Percentiles rank a stretch among this genome's conserved stretches.
Evolutionary conservation across 2,329 filamentous ascomycete genomes (phyloP).

Genomic region (Biscogniauxia mediterranea): DNA sequence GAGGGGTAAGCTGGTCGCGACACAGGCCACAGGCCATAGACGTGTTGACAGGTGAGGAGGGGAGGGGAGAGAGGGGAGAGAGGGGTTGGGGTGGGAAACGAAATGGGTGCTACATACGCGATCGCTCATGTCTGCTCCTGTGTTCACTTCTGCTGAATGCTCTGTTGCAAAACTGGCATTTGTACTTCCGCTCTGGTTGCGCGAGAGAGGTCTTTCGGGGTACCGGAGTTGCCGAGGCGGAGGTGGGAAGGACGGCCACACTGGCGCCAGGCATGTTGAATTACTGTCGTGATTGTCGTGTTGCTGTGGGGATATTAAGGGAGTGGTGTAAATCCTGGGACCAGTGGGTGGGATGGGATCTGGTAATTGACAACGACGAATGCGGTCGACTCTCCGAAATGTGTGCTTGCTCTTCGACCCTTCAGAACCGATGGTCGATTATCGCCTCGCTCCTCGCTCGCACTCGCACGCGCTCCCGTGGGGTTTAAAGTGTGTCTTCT

Average conservation of each 20-base stretch:
- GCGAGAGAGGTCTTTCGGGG: slow-evolving; percentile 73
- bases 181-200: slow-evolving; percentile 93
- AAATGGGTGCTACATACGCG: slow-evolving; percentile 69
- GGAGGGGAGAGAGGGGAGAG: slow-evolving; percentile 15
- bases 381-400: slow-evolving; percentile 28
- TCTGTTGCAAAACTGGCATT: slow-evolving; percentile 97
- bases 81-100: slow-evolving; percentile 11
- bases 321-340: slow-evolving; percentile 11
- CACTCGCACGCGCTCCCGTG: slow-evolving; percentile 65
- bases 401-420: slow-evolving; percentile 28
- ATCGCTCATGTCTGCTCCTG: slow-evolving; percentile 92
- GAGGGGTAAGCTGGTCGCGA: slow-evolving; percentile 16
- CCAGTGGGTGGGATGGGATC: slow-evolving; percentile 19
- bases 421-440: slow-evolving; percentile 58
- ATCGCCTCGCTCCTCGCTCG: slow-evolving; percentile 58
- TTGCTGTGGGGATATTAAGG: slow-evolving; percentile 18
- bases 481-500: slow-evolving; percentile 69
- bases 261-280: slow-evolving; percentile 68
- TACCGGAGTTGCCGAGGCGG: slow-evolving; percentile 66
- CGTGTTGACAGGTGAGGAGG: slow-evolving; percentile 14
- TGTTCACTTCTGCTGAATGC: slow-evolving; percentile 98
- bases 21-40: slow-evolving; percentile 5
- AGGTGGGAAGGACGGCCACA: slow-evolving; percentile 60
- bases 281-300: slow-evolving; percentile 29
- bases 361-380: slow-evolving; percentile 21